Evolutionary conservation across 1,284 basidiomycete genomes (phyloP).

Genomic region (Papiliotrema terrestris): DNA sequence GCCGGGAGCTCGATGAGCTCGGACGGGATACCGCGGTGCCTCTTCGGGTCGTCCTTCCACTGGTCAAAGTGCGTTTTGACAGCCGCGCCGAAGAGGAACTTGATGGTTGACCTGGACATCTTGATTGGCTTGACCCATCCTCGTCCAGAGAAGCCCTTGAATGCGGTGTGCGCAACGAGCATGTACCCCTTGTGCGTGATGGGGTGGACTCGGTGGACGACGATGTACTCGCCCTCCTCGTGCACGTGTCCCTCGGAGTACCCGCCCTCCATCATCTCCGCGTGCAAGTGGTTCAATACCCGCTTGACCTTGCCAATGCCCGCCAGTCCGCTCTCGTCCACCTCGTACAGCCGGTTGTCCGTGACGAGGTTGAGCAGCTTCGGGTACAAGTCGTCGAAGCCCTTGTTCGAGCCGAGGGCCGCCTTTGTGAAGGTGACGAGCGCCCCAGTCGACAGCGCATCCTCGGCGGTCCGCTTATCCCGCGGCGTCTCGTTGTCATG

Average conservation of each 20-base stretch:
- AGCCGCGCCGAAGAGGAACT: constrained; percentile 73
- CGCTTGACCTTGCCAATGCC: constrained; percentile 75
- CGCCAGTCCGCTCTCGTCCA: constrained; percentile 52
- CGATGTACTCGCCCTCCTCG: constrained; percentile 93
- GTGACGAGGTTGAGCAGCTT: constrained; percentile 80
- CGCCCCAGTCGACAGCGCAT: constrained; percentile 85
- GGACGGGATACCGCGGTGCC: constrained; percentile 69
- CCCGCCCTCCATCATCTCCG: constrained; percentile 79
- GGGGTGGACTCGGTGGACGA: constrained; percentile 84
- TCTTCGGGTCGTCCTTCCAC: constrained; percentile 56
- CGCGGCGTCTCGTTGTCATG: constrained; percentile 91
- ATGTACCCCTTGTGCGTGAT: constrained; percentile 86
- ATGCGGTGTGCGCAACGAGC: constrained; percentile 84
- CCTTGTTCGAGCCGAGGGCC: constrained; percentile 87
- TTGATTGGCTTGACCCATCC: constrained; percentile 77
- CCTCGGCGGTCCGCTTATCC: constrained; percentile 85
- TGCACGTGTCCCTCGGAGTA: constrained; percentile 90
- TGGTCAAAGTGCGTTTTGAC: constrained; percentile 67
- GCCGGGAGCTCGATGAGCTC: constrained; percentile 65
- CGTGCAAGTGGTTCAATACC: constrained; percentile 76
- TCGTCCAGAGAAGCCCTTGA: constrained; percentile 74
- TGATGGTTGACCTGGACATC: constrained; percentile 70
- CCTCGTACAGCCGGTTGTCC: constrained; percentile 74
- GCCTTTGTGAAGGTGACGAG: constrained; percentile 80
- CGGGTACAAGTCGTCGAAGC: constrained; percentile 94